Percentiles rank a stretch among this genome's conserved stretches.
These are phyloP conservation scores for Cicer yamashitae DNA, from an alignment of 306 rosid genomes.

Conservation along the genomic window DNA sequence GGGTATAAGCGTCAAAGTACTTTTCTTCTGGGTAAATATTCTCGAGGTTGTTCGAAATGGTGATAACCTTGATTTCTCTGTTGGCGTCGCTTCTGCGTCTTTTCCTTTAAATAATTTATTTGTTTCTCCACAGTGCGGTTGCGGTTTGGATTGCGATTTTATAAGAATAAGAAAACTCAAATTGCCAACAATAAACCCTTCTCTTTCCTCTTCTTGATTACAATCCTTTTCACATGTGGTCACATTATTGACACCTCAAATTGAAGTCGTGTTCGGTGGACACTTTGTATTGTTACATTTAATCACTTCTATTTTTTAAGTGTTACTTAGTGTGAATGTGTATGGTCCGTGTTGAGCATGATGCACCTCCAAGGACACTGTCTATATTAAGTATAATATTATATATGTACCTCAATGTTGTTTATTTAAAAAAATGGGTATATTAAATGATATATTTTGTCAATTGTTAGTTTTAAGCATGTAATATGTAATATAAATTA, in stretches of 20 bases:
- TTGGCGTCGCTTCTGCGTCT: conserved; percentile 78
- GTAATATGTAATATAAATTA: conserved; percentile 6
- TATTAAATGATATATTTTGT: background rate
- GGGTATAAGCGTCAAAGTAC: conserved; percentile 80
- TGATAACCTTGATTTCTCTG: conserved; percentile 68
- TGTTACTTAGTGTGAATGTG: too few species aligned
- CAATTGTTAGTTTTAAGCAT: conserved; percentile 10
- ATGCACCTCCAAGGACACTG: too few species aligned
- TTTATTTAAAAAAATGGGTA: background rate
- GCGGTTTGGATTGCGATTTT: conserved; percentile 69
- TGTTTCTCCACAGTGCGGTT: conserved; percentile 79
- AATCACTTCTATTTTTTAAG: too few species aligned
- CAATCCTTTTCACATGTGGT: too few species aligned
- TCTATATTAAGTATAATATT: background rate
- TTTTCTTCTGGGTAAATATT: conserved; percentile 79
- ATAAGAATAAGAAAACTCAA: conserved; percentile 56
- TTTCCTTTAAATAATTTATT: conserved; percentile 71
- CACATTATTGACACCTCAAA: too few species aligned
- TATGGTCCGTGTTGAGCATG: too few species aligned
- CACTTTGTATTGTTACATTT: too few species aligned
- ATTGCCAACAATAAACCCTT: conserved; percentile 44
- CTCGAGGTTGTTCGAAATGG: conserved; percentile 69
- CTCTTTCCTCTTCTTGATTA: conserved; percentile 51
- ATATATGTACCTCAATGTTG: background rate
- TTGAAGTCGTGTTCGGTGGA: too few species aligned